Conservation (phyloP, 768 basidiomycete genomes). For the Solioccasus polychromus region DNA sequence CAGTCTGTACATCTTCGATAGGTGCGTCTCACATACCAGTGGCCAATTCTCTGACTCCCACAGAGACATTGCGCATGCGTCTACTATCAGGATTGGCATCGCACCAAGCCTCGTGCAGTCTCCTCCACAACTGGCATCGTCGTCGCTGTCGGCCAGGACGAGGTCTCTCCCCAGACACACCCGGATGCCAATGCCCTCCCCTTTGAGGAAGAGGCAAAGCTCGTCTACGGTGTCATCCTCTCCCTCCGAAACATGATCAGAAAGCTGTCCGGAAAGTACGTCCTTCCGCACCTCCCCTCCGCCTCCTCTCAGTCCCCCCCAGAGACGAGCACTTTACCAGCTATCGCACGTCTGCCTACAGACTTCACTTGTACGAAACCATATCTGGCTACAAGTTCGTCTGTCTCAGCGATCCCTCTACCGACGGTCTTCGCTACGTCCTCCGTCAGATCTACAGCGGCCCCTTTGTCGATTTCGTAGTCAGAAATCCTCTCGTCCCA, state of each 20-base stretch:
- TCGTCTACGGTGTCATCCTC: conserved; percentile 94
- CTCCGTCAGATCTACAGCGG: conserved; percentile 90
- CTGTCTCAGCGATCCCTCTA: conserved; percentile 83
- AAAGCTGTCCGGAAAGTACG: conserved; percentile 80
- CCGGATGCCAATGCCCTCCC: conserved; percentile 50
- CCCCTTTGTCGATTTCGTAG: conserved; percentile 91
- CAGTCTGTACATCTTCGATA: conserved; percentile 92
- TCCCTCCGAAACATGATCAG: conserved; percentile 93
- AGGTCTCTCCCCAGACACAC: conserved; percentile 22
- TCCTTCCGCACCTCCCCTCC: not conserved
- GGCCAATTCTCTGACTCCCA: not conserved
- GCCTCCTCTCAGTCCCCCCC: not conserved
- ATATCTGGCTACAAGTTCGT: conserved; percentile 92
- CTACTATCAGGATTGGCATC: conserved; percentile 96
- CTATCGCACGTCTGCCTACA: conserved; percentile 91
- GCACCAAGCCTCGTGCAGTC: conserved; percentile 68
- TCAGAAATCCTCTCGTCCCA: conserved; percentile 81
- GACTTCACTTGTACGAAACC: conserved; percentile 90
- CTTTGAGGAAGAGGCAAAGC: conserved; percentile 96
- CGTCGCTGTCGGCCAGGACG: conserved; percentile 55
- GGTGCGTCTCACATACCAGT: conserved; percentile 50
- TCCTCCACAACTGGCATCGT: conserved; percentile 63
- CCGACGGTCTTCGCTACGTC: conserved; percentile 79
- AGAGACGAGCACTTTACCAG: conserved; percentile 91
- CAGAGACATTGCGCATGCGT: conserved; percentile 85